Evolutionary conservation across 1,139 yeast species (phyloP).

Genomic region (Yamadazyma jaroonii): DNA sequence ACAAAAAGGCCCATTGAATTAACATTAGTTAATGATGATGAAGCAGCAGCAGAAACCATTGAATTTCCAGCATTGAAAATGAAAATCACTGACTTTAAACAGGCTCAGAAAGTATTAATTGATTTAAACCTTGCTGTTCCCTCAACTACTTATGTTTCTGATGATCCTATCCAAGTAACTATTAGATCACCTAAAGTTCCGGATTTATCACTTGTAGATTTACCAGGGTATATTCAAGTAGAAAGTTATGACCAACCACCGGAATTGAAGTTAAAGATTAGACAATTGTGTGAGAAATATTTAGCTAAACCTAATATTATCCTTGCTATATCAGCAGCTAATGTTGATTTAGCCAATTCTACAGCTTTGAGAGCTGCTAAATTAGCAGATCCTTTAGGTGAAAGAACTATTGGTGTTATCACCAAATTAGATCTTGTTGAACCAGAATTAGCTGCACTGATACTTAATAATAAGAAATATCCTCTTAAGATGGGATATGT

Average conservation of each 20-base stretch:
- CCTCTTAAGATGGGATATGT: constrained; percentile 96
- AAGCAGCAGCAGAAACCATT: constrained; percentile 79
- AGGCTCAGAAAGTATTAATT: constrained; percentile 78
- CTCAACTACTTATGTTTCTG: constrained; percentile 76
- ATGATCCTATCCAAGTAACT: constrained; percentile 87
- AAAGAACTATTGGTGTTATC: constrained; percentile 92
- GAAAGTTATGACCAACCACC: constrained; percentile 96
- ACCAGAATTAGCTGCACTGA: constrained; percentile 65
- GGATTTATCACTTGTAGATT: constrained; percentile 87
- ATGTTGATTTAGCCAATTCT: constrained; percentile 95
- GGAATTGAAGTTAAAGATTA: constrained; percentile 75
- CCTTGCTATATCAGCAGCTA: constrained; percentile 94
- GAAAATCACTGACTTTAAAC: constrained; percentile 81
- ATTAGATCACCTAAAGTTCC: constrained; percentile 92
- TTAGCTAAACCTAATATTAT: constrained; percentile 91
- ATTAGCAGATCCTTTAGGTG: constrained; percentile 89
- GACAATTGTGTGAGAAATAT: constrained; percentile 78
- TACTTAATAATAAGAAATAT: constrained; percentile 74
- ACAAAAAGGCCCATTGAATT: constrained; percentile 93
- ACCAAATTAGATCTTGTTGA: constrained; percentile 90
- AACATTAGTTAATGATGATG: constrained; percentile 84
- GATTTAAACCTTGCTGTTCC: constrained; percentile 95
- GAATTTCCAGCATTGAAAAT: constrained; percentile 90
- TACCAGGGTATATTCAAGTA: constrained; percentile 96
- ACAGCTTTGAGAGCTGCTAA: constrained; percentile 93